Percentiles rank a stretch among this genome's conserved stretches.
These are phyloP conservation scores for Septoria petroselini DNA, from an alignment of 2,329 filamentous ascomycete species.

Conservation along the genomic window DNA sequence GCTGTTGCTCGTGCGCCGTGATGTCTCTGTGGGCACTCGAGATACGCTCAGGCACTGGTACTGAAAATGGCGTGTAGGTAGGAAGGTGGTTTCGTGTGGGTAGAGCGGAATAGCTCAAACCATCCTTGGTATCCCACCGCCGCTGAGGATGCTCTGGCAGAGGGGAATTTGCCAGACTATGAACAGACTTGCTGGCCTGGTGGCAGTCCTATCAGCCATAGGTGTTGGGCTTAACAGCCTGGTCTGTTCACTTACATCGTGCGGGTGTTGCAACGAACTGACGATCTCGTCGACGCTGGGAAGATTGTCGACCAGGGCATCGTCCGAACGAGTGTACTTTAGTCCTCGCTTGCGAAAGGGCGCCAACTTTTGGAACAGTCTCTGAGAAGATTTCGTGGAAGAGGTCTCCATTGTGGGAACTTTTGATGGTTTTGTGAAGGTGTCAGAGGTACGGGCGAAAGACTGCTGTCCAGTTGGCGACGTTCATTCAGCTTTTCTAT, in stretches of 20 bases:
- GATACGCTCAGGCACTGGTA: conserved; percentile 8
- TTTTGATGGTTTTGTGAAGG: no score
- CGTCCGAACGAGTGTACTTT: background rate
- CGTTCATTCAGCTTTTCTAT: no score
- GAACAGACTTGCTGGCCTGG: no score
- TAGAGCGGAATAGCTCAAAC: background rate
- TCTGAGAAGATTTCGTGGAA: background rate
- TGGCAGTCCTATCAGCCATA: no score
- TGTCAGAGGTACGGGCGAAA: no score
- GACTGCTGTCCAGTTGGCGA: no score
- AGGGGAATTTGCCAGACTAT: no score
- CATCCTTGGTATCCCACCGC: background rate
- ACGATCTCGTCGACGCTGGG: background rate
- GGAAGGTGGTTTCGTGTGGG: background rate
- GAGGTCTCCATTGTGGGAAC: background rate
- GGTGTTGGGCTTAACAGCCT: no score
- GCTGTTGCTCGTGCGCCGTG: background rate
- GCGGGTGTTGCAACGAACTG: background rate
- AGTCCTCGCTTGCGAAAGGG: conserved; percentile 2
- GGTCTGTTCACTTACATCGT: background rate
- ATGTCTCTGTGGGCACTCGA: conserved; percentile 11
- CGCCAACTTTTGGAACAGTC: background rate
- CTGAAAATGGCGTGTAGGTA: conserved; percentile 8
- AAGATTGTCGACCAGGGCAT: background rate
- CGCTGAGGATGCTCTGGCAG: background rate